Conservation (phyloP, 164 flowering plant species). For the Taxillus chinensis region DNA sequence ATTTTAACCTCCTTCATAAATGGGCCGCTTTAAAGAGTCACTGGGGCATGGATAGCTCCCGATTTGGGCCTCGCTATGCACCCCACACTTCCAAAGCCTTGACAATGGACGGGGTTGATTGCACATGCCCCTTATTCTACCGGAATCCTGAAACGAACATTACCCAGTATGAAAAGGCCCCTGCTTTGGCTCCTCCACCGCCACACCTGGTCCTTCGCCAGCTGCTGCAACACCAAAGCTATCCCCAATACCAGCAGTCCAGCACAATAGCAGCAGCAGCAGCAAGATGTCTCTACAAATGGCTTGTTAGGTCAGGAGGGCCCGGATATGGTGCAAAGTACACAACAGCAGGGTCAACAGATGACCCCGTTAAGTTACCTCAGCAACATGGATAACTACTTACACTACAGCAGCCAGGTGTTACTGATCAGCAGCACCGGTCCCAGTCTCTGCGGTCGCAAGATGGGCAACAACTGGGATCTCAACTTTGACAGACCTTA, state of each 20-base stretch:
- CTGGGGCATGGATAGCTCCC: conserved; percentile 33
- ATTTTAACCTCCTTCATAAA: not conserved
- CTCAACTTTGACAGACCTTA: conserved; percentile 12
- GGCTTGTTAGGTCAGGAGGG: conserved; percentile 22
- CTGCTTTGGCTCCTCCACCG: conserved; percentile 26
- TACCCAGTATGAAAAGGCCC: conserved; percentile 67
- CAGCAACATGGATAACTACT: conserved; percentile 25
- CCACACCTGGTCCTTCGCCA: conserved; percentile 46
- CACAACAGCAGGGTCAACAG: conserved; percentile 18
- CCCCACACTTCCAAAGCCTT: conserved; percentile 87
- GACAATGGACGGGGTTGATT: conserved; percentile 58
- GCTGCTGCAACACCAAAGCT: conserved; percentile 31
- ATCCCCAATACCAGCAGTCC: conserved; percentile 30
- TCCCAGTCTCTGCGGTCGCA: conserved; percentile 9
- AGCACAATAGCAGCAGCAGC: conserved; percentile 22
- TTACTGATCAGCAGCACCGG: conserved; percentile 20
- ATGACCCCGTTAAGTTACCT: conserved; percentile 18
- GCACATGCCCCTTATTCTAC: conserved; percentile 49
- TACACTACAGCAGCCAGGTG: conserved; percentile 7
- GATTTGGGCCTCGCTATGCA: conserved; percentile 68
- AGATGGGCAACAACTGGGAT: conserved; percentile 15
- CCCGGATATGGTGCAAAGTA: conserved; percentile 11
- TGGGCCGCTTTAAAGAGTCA: conserved; percentile 8
- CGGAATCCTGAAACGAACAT: conserved; percentile 65
- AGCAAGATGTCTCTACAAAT: conserved; percentile 9